These are phyloP conservation scores for Calonectria multiphialidica DNA, from an alignment of 2,329 filamentous ascomycete species.

Conservation along the genomic window DNA sequence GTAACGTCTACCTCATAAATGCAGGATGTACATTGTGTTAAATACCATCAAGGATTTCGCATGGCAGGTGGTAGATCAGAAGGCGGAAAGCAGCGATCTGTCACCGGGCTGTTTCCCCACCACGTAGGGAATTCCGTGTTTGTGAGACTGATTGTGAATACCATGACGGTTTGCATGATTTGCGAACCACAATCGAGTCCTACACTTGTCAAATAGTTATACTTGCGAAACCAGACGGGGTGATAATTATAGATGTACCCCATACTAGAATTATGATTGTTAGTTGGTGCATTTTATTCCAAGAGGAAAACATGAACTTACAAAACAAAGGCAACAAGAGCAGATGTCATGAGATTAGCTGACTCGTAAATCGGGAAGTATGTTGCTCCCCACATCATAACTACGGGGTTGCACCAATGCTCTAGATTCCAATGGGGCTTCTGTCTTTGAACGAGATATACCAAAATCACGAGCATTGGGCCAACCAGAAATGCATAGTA, in stretches of 20 bases:
- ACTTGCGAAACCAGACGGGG: conserved; percentile 2
- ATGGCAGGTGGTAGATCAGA: not conserved
- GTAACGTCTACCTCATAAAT: not conserved
- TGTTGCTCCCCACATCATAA: not conserved
- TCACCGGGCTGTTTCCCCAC: conserved; percentile 1
- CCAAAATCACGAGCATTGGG: not conserved
- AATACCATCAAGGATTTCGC: not conserved
- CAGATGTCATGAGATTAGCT: not conserved
- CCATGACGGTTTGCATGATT: not conserved
- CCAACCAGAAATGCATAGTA: not conserved
- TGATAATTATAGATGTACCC: not conserved
- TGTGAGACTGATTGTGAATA: conserved; percentile 1
- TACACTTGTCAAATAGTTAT: not conserved
- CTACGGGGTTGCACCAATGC: not conserved
- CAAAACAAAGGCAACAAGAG: not conserved
- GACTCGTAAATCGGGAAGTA: not conserved
- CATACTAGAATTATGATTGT: not conserved
- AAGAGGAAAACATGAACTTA: not conserved
- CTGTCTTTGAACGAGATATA: not conserved
- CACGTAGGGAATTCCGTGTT: not conserved
- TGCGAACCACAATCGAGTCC: not conserved
- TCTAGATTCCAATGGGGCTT: not conserved
- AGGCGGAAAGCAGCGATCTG: not conserved
- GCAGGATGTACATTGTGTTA: not conserved
- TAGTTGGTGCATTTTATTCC: not conserved